phyloP scores from a whole-genome alignment of 2,329 filamentous ascomycete genomes.

The Volutella citrinella region DNA sequence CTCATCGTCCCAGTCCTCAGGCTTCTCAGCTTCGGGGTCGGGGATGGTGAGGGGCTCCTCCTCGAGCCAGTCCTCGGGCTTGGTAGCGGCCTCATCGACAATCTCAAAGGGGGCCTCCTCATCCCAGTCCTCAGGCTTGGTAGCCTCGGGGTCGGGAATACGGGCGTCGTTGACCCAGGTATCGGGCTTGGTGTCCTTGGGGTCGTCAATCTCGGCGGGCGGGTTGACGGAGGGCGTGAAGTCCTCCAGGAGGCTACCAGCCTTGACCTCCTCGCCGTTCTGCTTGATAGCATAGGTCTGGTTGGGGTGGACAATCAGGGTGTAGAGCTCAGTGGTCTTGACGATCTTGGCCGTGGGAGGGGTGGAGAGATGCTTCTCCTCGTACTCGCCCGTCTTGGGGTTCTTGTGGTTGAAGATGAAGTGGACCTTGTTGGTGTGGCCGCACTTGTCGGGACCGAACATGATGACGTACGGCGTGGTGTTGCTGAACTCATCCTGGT shows the following conservation, averaged over 20 bases:
- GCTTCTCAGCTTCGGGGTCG: slow-evolving; percentile 95
- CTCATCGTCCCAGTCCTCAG: slow-evolving; percentile 99
- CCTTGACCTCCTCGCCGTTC: slow-evolving; percentile 84
- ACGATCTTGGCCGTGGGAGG: slow-evolving; percentile 82
- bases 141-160: slow-evolving; percentile 88
- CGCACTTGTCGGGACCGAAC: slow-evolving; percentile 99
- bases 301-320: slow-evolving; percentile 92
- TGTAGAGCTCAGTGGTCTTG: slow-evolving; percentile 95
- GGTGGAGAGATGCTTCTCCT: slow-evolving; percentile 95
- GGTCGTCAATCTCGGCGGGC: slow-evolving; percentile 88
- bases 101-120: slow-evolving; percentile 98
- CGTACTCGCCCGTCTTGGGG: slow-evolving; percentile 98
- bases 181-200: slow-evolving; percentile 88
- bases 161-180: slow-evolving; percentile 94
- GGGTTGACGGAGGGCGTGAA: slow-evolving; percentile 95
- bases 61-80: slow-evolving; percentile 95
- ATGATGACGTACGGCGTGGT: slow-evolving; percentile 98
- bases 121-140: slow-evolving; percentile 98
- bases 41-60: slow-evolving; percentile 78
- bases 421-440: slow-evolving; percentile 95
- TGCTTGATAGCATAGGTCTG: slow-evolving; percentile 92
- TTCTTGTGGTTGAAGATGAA: slow-evolving; percentile 99
- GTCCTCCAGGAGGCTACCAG: slow-evolving; percentile 89
- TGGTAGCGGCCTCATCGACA: slow-evolving; percentile 85
- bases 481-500: slow-evolving; percentile 97